Evolutionary conservation across 1,139 yeast genomes (phyloP).

Genomic region (Blastobotrys ciferrii): DNA sequence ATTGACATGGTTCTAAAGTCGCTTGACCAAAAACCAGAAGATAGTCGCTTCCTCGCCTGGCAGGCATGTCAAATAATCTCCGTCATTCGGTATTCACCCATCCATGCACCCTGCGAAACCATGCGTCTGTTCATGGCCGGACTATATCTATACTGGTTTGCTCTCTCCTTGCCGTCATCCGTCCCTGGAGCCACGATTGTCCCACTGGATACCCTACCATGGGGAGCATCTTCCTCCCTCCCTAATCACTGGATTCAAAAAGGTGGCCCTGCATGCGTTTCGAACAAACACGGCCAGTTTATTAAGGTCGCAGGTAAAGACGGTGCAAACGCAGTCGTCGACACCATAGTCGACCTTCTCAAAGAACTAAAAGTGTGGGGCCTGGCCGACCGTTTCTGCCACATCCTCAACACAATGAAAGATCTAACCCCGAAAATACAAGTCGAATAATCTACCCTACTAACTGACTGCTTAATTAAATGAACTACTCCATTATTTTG

Average conservation of each 20-base stretch:
- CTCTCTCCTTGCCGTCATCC: conserved; percentile 15
- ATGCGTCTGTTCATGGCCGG: conserved; percentile 25
- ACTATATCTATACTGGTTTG: conserved; percentile 22
- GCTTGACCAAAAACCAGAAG: conserved; percentile 20
- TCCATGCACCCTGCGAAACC: conserved; percentile 23
- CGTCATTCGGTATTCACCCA: conserved; percentile 16
- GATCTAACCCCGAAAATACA: conserved; percentile 2
- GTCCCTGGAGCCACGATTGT: conserved; percentile 9
- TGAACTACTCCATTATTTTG: background rate
- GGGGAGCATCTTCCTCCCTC: conserved; percentile 7
- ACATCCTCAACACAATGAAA: conserved; percentile 7
- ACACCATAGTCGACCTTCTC: conserved; percentile 11
- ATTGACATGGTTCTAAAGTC: conserved; percentile 15
- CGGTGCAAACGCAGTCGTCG: conserved; percentile 14
- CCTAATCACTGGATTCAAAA: conserved; percentile 14
- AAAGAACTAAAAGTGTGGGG: conserved; percentile 15
- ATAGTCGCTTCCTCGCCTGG: conserved; percentile 24
- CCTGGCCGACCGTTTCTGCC: conserved; percentile 16
- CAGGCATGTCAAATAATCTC: conserved; percentile 24
- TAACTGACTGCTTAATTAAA: background rate
- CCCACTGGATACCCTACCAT: conserved; percentile 12
- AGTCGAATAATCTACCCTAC: background rate
- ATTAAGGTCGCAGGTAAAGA: conserved; percentile 14
- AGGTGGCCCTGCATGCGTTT: conserved; percentile 16
- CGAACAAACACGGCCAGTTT: conserved; percentile 9